Percentiles rank a stretch among this genome's conserved stretches.
Conservation (phyloP, 2,329 filamentous ascomycete genomes). For the Ophiostoma piceae region DNA sequence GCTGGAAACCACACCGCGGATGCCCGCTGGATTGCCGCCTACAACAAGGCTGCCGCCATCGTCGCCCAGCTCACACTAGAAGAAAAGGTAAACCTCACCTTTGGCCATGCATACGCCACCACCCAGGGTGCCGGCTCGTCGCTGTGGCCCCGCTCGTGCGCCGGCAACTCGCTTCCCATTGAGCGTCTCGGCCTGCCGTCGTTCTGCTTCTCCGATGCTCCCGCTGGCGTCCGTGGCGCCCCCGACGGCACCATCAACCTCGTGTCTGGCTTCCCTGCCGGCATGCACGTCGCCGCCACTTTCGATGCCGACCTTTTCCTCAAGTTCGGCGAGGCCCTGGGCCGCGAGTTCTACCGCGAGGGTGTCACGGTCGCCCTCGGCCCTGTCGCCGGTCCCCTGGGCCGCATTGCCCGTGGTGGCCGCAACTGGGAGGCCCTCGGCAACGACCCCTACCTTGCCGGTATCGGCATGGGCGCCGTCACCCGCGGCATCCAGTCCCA, state of each 20-base stretch:
- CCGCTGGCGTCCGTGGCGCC: constrained; percentile 34
- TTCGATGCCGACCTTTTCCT: constrained; percentile 65
- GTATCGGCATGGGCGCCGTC: constrained; percentile 31
- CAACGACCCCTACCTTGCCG: constrained; percentile 34
- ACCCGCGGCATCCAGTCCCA: constrained; percentile 32
- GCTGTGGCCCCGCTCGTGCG: constrained; percentile 30
- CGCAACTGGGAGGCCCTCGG: constrained; percentile 53
- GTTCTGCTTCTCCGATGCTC: constrained; percentile 44
- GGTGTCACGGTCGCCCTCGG: constrained; percentile 68
- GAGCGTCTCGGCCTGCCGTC: constrained; percentile 40
- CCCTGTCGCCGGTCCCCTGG: constrained; percentile 51
- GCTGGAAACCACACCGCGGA: constrained; percentile 31
- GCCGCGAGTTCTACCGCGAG: constrained; percentile 60
- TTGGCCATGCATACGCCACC: constrained; percentile 29
- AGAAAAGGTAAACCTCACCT: constrained; percentile 40
- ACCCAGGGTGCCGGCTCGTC: constrained; percentile 1
- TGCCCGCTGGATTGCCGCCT: constrained; percentile 35
- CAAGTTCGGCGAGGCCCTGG: constrained; percentile 61
- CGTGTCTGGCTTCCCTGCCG: constrained; percentile 54
- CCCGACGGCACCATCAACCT: constrained; percentile 27
- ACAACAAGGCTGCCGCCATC: constrained; percentile 34
- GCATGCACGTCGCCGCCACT: constrained; percentile 63
- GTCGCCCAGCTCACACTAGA: constrained; percentile 38
- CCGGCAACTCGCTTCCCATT: constrained; percentile 34
- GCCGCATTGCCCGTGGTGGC: constrained; percentile 57